phyloP scores from a whole-genome alignment of 805 yeast species.

The Dipodascus geniculatus region DNA sequence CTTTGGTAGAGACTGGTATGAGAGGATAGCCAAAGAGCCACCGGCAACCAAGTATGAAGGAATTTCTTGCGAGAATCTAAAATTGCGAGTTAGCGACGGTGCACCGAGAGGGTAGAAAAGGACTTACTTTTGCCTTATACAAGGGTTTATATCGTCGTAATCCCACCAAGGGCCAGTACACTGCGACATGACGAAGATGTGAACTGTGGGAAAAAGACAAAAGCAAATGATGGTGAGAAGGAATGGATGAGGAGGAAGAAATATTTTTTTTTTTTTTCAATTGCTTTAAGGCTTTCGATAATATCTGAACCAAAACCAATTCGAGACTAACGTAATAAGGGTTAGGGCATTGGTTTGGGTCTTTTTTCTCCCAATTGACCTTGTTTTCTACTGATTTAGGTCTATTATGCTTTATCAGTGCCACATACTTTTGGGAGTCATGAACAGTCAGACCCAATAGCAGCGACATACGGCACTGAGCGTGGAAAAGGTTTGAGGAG shows the following conservation, averaged over 20 bases:
- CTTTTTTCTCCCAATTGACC: not conserved
- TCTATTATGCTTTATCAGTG: not conserved
- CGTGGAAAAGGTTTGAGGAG: not conserved
- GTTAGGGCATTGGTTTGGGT: not conserved
- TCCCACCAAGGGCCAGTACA: slow-evolving; percentile 33
- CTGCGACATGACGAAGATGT: slow-evolving; percentile 15
- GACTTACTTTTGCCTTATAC: slow-evolving; percentile 34
- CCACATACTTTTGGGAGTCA: slow-evolving; percentile 1
- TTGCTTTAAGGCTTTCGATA: not conserved
- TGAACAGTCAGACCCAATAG: not conserved
- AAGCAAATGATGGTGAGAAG: slow-evolving; percentile 3
- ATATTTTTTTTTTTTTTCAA: not conserved
- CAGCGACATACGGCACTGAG: not conserved
- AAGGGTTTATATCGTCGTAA: slow-evolving; percentile 48
- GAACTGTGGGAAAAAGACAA: not conserved
- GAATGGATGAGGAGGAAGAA: not conserved
- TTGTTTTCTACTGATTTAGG: not conserved
- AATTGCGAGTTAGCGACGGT: slow-evolving; percentile 18
- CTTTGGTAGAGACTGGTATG: slow-evolving; percentile 6
- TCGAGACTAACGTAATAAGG: not conserved
- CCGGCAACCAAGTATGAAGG: slow-evolving; percentile 6
- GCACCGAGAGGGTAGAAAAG: slow-evolving; percentile 25
- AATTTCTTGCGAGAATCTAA: slow-evolving; percentile 8
- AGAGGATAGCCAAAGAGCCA: slow-evolving; percentile 4
- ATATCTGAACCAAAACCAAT: not conserved